Evolutionary conservation across 2,329 filamentous ascomycete species (phyloP), one percentile per base, ranked within the genome.

Genomic region (Epichloe sibirici): DNA sequence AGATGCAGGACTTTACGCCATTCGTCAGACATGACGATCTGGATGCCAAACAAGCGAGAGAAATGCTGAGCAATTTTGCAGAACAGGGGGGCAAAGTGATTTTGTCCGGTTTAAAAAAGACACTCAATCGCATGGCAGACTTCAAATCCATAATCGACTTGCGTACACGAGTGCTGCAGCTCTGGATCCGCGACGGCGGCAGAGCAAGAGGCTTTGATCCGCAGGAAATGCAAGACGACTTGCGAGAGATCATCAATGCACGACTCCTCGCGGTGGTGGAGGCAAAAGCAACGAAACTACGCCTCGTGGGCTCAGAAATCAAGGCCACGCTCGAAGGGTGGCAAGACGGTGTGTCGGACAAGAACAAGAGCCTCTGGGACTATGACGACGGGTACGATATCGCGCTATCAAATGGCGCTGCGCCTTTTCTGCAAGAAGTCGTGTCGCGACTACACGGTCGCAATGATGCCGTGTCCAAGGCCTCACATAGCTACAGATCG

Each of bases 11-110:
- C 57, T 96, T 94, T 63, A 91, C 83, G 1, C 90, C 90, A 0
- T 95, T 89, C 71, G 86, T 94, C 38, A 82, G 87, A 34, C 83
- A 94, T 60, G 88, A 90, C 58, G 86, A 93, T 58, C 67, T 88
- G 4, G 78, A 82, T 25, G 79, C 77, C 21, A 68, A 72, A 25
- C 76, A 82, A 55, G 79, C 80, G 1, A 74, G 76, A 43, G 76
- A 80, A 2, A 80, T 80, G 66, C 74, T 88, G 13, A 75, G 74
- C 23, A 65, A 64, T 31, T 90, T 86, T 86, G 81, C 82, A 0
- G 74, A 74, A 49, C 74, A 76, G 49, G 82, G 81, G 1, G 78
- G 80, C 17, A 70, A 77, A 45, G 73, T 76, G 7, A 70, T 89
- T 51, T 64, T 86, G 2, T 67, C 75, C n/a, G 84, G 84, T 0